Base-by-base conservation (phyloP, 2,329 filamentous ascomycete genomes). In the Arthrobotrys sinensis region DNA sequence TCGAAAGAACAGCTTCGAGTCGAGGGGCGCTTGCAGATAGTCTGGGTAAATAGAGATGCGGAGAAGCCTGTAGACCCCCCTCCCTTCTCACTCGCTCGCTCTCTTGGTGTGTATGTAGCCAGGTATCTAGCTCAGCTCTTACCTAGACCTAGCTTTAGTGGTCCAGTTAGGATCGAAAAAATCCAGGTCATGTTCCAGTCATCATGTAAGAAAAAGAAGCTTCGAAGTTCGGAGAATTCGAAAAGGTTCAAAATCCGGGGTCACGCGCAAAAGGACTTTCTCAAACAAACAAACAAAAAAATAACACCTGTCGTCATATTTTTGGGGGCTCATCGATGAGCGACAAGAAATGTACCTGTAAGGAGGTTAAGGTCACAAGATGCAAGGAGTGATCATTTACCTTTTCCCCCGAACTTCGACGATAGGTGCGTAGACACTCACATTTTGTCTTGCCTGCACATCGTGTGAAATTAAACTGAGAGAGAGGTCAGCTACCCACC, bases 351-450 rank as follows among this genome's bases (percentile, higher is more conserved):
- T 38, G 11, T 7, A 14, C 10, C 11, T 50, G 46, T 50, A 24
- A 50, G 46, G 46, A 21, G 28, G 21, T 50, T 24, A 11, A 21
- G 52, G 52, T 57, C 52, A 57, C 52, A 57, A 57, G 52, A 21
- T 57, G 32, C 32, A 57, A 10, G 28, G 24, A 53, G 12, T 38
- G 52, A 38, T 48, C 45, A 10, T 21, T 48, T 21, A 38, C 36
- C 7, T 21, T 57, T 24, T 12, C 52, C n/a, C 50, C 32, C 52
- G 52, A 57, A 36, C 52, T 65, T 65, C 21, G 68, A 65, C 68
- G 63, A 62, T 57, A 72, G 68, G 63, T 21, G 53, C 24, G 55
- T 64, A 48, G 46, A 70, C 43, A 32, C 43, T 40, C 21, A n/a
- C n/a, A n/a, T n/a, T n/a, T n/a, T n/a, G n/a, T n/a, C n/a, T n/a